Conservation (phyloP, 2,329 filamentous ascomycete species). For the Rhynchosporium graminicola region DNA sequence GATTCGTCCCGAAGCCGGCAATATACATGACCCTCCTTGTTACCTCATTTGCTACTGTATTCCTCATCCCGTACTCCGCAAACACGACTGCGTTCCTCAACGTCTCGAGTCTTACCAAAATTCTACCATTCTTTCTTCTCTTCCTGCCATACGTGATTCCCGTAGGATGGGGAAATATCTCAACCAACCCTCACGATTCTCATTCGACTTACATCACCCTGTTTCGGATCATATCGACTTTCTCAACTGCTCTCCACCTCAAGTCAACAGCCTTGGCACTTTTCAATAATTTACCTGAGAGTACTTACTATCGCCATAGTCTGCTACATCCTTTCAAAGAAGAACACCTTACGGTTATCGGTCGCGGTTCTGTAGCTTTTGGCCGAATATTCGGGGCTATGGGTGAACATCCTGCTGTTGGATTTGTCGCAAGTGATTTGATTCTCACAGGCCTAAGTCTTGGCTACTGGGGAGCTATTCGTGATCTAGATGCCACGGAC, state of each 20-base stretch:
- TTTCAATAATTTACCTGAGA: conserved; percentile 49
- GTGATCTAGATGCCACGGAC: conserved; percentile 51
- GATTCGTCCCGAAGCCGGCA: conserved; percentile 46
- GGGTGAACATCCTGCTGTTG: conserved; percentile 58
- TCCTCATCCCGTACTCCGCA: conserved; percentile 45
- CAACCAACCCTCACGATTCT: conserved; percentile 44
- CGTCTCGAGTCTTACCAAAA: conserved; percentile 40
- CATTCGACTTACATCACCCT: conserved; percentile 47
- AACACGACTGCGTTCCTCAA: conserved; percentile 46
- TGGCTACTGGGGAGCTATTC: conserved; percentile 58
- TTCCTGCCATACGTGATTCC: conserved; percentile 51
- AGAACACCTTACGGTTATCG: conserved; percentile 47
- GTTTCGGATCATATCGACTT: conserved; percentile 50
- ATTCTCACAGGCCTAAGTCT: conserved; percentile 55
- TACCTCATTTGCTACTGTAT: conserved; percentile 43
- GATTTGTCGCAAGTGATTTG: conserved; percentile 59
- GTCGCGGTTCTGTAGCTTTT: conserved; percentile 49
- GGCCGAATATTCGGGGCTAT: conserved; percentile 52
- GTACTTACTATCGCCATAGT: conserved; percentile 52
- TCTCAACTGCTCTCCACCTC: conserved; percentile 49
- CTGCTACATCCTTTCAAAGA: conserved; percentile 49
- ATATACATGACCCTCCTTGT: conserved; percentile 42
- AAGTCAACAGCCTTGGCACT: conserved; percentile 48
- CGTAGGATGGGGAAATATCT: conserved; percentile 49
- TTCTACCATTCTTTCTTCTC: conserved; percentile 50